Percentiles rank a stretch among this genome's conserved stretches.
Conservation (phyloP, 2,329 filamentous ascomycete species). For the Cyphellophora europaea region DNA sequence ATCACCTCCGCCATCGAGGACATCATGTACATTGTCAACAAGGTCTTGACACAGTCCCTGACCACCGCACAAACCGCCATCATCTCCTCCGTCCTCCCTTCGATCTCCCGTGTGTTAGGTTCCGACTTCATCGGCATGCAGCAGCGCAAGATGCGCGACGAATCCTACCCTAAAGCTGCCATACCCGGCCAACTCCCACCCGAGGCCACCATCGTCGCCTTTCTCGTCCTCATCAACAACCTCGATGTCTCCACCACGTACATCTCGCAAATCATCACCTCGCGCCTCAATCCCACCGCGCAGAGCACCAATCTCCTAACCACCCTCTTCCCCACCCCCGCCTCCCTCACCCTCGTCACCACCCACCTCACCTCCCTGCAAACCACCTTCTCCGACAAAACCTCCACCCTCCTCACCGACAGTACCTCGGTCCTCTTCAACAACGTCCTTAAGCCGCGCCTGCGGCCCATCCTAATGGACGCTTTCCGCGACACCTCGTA, state of each 20-base stretch:
- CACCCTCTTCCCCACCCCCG: slow-evolving; percentile 63
- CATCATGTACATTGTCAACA: slow-evolving; percentile 98
- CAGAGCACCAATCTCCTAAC: slow-evolving; percentile 22
- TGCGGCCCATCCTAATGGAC: slow-evolving; percentile 76
- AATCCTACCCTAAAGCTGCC: slow-evolving; percentile 74
- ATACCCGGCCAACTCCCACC: slow-evolving; percentile 75
- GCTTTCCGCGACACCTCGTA: slow-evolving; percentile 81
- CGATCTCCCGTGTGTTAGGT: slow-evolving; percentile 68
- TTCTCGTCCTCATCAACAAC: slow-evolving; percentile 91
- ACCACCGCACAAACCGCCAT: slow-evolving; percentile 76
- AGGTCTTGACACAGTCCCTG: slow-evolving; percentile 76
- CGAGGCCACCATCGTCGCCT: slow-evolving; percentile 78
- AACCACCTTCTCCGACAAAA: slow-evolving; percentile 64
- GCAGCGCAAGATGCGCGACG: slow-evolving; percentile 94
- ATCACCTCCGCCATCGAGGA: slow-evolving; percentile 95
- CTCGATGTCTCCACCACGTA: slow-evolving; percentile 90
- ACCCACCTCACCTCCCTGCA: slow-evolving; percentile 55
- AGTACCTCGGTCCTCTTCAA: slow-evolving; percentile 79
- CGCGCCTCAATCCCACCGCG: slow-evolving; percentile 45
- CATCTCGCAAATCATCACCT: slow-evolving; percentile 70
- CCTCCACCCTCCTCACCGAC: slow-evolving; percentile 72
- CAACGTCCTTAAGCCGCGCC: slow-evolving; percentile 73
- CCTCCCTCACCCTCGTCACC: slow-evolving; percentile 63
- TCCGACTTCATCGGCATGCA: slow-evolving; percentile 95
- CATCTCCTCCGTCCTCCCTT: slow-evolving; percentile 67